Evolutionary conservation across 1,284 basidiomycete genomes (phyloP), one percentile per base, ranked within the genome.

Genomic region (Trichosporon ovoides): DNA sequence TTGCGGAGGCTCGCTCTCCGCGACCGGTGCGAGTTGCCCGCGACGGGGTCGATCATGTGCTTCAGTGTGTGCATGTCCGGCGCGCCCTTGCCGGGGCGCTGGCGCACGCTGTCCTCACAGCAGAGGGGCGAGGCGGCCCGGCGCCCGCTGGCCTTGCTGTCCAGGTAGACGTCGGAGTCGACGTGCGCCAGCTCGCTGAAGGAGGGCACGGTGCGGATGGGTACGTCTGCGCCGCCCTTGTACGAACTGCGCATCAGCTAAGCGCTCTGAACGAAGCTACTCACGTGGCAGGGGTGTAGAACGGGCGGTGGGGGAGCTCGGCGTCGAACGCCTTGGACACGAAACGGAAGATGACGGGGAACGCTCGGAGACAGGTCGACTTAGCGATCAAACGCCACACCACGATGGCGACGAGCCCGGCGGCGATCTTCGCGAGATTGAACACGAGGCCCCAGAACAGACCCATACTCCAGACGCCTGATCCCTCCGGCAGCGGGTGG

Each of bases 371-470:
- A 22, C 91, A 77, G 1, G 83, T 72, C 1, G 84, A 83, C 75
- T 96, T 97, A 9, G 88, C 88, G 37, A 90, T 70, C 49, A 97
- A 80, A 53, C 93, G 87, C 88, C 91, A 92, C 0, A 82, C 76
- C 70, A 97, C 89, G 53, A 97, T 91, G 22, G 72, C 61, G 2
- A 69, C 68, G 37, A 82, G 68, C 3, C 80, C 81, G 72, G 14
- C 9, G 7, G 24, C 28, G 43, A 48, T 31, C 43, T 48, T 48
- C 14, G 28, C 43, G 14, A 79, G 62, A 1, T 85, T 84, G 9
- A 85, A 52, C 37, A 56, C 49, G 24, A 54, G 13, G n/a, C 49
- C 52, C 53, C 53, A 40, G 22, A 52, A 9, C 1, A 40, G 33
- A 7, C 61, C 61, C 24, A 58, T 10, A 16, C 22, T 11, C 56